Evolutionary conservation across 176 grass and related monocot species (phyloP), one percentile per base, ranked within the genome.

Genomic region (Aechmea fasciata): DNA sequence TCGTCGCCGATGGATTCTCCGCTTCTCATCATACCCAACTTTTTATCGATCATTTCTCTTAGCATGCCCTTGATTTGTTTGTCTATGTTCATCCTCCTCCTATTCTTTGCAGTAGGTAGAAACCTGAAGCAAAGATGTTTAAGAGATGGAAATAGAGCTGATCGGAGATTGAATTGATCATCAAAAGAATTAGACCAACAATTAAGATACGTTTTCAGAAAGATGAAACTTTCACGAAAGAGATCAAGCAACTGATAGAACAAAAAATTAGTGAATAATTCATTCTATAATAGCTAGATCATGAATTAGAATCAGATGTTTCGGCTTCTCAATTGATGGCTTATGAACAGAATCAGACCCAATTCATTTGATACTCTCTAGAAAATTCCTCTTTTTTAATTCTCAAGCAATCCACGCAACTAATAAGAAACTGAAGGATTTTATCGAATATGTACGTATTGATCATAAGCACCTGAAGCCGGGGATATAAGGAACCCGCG

Each of bases 11-110:
- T 55, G 47, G 66, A 33, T 47, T 83, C 71, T 3, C 78, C 77
- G 0, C 52, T 77, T 57, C 69, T 64, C 26, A 87, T 86, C 3
- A 78, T 69, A 9, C 71, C 51, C 41, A 70, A 63, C 68, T 73
- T 87, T 70, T 84, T 83, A 15, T 71, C 24, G n/a, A 90, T 77
- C 73, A 95, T 89, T n/a, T 55, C 67, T 18, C 83, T 87, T 41
- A 94, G 59, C n/a, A 80, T 41, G 11, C 72, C 55, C 47, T 78
- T 75, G 3, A 87, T 77, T 57, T 90, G 75, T 26, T 14, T 17
- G 62, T 81, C 64, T 50, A 84, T 80, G 48, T 65, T 23, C 1
- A 76, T 89, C 77, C 83, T 84, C 74, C 69, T 76, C 24, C 50
- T 83, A 24, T 84, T 95, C 57, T 63, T 90, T 50, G 47, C 29